Base-by-base conservation (phyloP, 2,329 filamentous ascomycete species). In the Nigrospora sphaerica region DNA sequence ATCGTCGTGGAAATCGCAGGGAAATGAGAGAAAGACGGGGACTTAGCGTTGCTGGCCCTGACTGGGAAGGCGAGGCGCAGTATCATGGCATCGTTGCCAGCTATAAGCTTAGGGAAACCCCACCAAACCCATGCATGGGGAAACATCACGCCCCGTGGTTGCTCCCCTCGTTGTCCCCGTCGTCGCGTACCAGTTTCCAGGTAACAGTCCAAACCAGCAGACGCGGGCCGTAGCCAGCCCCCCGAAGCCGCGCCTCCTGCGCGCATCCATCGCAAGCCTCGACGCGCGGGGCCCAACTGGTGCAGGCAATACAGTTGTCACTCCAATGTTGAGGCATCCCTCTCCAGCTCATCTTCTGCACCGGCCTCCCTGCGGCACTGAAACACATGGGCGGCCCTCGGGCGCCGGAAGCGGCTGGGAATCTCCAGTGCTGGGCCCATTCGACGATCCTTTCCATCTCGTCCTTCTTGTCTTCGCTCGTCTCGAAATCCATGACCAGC, bases 401-500 rank as follows among this genome's bases (percentile, higher is more conserved):
- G 13, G 42, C 12, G 23, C 42, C 33, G 18, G 45, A n/a, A 6
- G 47, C 17, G 3, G 57, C 52, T 5, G 56, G 56, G 14, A 58
- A 52, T 39, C 39, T 36, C 56, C 54, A 58, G n/a, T 50, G 49
- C 13, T 50, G 23, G 11, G 56, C 54, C 56, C 54, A 56, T 3
- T 42, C 17, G n/a, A 56, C 52, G 12, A 58, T 50, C n/a, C 18
- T 31, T 6, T 51, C 54, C 51, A 57, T 49, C 28, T 53, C 46
- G 6, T 28, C 12, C 33, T 46, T 48, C 33, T 51, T 49, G 37
- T 57, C 46, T 28, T 50, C 39, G 6, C 50, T 46, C n/a, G 52
- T 55, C 47, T 57, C 56, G 42, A 58, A 58, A 43, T 57, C 56
- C 9, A 57, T 56, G 14, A 43, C 51, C 16, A 58, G 37, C 7